These are phyloP conservation scores for Sporothrix phasma DNA, from an alignment of 2,329 filamentous ascomycete genomes.

Conservation along the genomic window DNA sequence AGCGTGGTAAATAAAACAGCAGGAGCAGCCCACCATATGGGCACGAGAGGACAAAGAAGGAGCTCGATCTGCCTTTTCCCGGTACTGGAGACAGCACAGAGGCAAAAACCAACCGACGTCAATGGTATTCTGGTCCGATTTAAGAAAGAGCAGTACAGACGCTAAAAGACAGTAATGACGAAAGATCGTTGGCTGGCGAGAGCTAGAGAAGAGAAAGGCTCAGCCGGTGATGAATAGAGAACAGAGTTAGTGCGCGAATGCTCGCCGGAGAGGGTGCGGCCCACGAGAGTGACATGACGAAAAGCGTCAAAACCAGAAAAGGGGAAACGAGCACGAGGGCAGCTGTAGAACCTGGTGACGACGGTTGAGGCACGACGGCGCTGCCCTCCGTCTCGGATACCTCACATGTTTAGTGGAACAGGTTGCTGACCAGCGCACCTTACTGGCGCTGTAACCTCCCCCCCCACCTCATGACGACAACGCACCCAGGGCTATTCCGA, in stretches of 20 bases:
- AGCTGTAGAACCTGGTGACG: neutral
- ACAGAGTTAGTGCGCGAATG: neutral
- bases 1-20: conserved; percentile 3
- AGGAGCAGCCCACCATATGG: conserved; percentile 6
- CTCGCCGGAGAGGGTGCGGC: neutral
- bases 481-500: neutral
- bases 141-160: neutral
- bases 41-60: conserved; percentile 6
- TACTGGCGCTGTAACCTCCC: neutral
- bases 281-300: neutral
- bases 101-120: conserved; percentile 4
- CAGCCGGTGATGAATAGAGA: neutral
- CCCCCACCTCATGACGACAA: conserved; percentile 8
- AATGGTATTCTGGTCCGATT: neutral
- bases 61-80: conserved; percentile 1
- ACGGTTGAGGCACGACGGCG: neutral
- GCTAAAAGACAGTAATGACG: neutral
- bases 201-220: neutral
- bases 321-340: neutral
- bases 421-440: neutral
- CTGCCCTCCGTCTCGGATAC: neutral
- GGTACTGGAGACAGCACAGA: neutral
- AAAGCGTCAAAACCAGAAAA: neutral
- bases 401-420: neutral
- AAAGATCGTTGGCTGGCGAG: neutral